Percentiles rank a stretch among this genome's conserved stretches.
Conservation (phyloP, 352 stramenopile genomes). For the Phytophthora colocasiae region DNA sequence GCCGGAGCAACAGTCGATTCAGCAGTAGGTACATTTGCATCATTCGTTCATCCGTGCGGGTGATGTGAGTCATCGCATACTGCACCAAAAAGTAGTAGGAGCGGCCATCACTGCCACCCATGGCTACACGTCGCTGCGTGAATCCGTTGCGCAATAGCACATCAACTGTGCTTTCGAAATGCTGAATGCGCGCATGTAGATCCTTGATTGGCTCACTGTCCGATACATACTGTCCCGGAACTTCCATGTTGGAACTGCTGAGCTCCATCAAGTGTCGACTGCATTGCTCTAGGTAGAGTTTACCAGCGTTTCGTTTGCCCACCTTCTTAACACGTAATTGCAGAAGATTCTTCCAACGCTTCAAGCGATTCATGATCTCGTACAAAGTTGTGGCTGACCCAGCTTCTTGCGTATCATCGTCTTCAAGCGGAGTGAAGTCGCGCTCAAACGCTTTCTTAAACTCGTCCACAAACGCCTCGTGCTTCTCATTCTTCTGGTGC, state of each 20-base stretch:
- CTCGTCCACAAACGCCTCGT: constrained; percentile 87
- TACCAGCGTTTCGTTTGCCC: constrained; percentile 72
- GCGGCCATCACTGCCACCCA: constrained; percentile 91
- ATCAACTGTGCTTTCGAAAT: constrained; percentile 90
- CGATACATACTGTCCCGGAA: constrained; percentile 93
- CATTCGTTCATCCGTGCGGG: constrained; percentile 94
- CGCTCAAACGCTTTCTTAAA: constrained; percentile 89
- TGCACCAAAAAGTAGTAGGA: constrained; percentile 93
- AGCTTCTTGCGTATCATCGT: constrained; percentile 33
- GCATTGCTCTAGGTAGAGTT: constrained; percentile 86
- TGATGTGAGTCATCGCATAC: constrained; percentile 94
- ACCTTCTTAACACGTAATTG: constrained; percentile 84
- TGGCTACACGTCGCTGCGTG: constrained; percentile 90
- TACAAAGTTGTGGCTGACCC: constrained; percentile 64
- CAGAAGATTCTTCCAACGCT: constrained; percentile 92
- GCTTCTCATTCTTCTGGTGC: constrained; percentile 91
- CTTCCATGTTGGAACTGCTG: constrained; percentile 88
- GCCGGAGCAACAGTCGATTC: constrained; percentile 83
- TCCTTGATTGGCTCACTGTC: constrained; percentile 93
- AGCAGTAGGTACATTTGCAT: constrained; percentile 94
- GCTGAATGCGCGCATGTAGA: constrained; percentile 90
- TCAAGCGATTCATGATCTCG: constrained; percentile 90
- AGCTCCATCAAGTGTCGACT: constrained; percentile 91
- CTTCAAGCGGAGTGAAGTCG: constrained; percentile 71
- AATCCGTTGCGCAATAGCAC: constrained; percentile 89